A percentile compares a stretch with the other conserved stretches of the same genome.
Conservation (phyloP, 306 rosid species). For the Phaseolus lunatus region DNA sequence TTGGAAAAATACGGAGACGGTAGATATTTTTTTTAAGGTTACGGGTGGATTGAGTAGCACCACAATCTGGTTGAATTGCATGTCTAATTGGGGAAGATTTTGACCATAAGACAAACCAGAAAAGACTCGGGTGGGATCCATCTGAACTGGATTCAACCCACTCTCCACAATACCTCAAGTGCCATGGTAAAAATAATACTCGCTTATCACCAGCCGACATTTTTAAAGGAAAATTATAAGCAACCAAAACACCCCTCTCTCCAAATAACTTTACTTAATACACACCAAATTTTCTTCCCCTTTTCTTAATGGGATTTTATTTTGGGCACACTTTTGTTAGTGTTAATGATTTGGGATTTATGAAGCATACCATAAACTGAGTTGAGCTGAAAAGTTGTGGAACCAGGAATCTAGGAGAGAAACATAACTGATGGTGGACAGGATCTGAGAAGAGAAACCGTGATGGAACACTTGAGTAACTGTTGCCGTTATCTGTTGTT, state of each 20-base stretch:
- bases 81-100: not conserved
- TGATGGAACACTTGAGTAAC: slow-evolving; percentile 43
- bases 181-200: not conserved
- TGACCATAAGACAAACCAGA: slow-evolving; percentile 31
- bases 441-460: slow-evolving; percentile 37
- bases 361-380: slow-evolving; percentile 23
- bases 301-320: not conserved
- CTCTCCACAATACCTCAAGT: not conserved
- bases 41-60: not conserved
- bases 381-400: slow-evolving; percentile 42
- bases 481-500: slow-evolving; percentile 40
- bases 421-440: slow-evolving; percentile 34
- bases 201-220: slow-evolving; percentile 44
- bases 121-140: slow-evolving; percentile 43
- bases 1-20: not conserved
- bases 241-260: slow-evolving; percentile 17
- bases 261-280: not conserved
- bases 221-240: slow-evolving; percentile 6
- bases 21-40: too few species aligned
- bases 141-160: slow-evolving; percentile 42
- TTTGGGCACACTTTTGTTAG: not conserved
- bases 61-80: slow-evolving; percentile 7
- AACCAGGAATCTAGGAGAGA: slow-evolving; percentile 29
- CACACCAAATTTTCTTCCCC: not conserved
- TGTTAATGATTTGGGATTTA: not conserved